A percentile compares a stretch with the other conserved stretches of the same genome.
Conservation (phyloP, 768 basidiomycete genomes). For the Sarcodon sp. region DNA sequence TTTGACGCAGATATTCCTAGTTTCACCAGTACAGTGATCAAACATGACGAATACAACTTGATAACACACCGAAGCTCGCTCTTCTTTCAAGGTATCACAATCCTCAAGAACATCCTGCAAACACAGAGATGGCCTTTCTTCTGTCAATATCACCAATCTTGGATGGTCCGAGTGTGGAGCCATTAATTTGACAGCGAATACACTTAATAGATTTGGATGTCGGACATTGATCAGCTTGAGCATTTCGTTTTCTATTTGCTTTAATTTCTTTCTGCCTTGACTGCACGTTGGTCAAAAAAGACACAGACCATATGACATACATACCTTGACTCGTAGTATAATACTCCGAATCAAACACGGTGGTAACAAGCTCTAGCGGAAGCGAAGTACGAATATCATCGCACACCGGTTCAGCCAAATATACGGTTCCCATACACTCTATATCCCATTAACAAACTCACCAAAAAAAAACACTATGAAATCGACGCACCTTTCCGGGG, state of each 20-base stretch:
- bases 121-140: slow-evolving; percentile 53
- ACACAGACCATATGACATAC: not conserved
- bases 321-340: slow-evolving; percentile 54
- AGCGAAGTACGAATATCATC: slow-evolving; percentile 46
- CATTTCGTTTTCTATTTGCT: slow-evolving; percentile 52
- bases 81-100: slow-evolving; percentile 60
- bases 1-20: slow-evolving; percentile 67
- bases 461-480: not conserved
- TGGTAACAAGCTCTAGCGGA: slow-evolving; percentile 55
- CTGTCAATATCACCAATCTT: slow-evolving; percentile 54
- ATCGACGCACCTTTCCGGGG: slow-evolving; percentile 41
- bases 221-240: slow-evolving; percentile 43
- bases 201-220: slow-evolving; percentile 51
- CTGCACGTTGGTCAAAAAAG: not conserved
- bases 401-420: slow-evolving; percentile 64
- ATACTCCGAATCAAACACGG: slow-evolving; percentile 56
- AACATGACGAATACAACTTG: slow-evolving; percentile 1
- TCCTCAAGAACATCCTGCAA: slow-evolving; percentile 69
- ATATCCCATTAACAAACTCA: not conserved
- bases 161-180: slow-evolving; percentile 34
- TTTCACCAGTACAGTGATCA: not conserved
- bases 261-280: slow-evolving; percentile 55
- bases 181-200: slow-evolving; percentile 55
- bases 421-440: slow-evolving; percentile 57
- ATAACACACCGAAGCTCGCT: slow-evolving; percentile 46